Evolutionary conservation across 1,139 yeast species (phyloP), one percentile per base, ranked within the genome.

Genomic region (Taiozyma onychis): DNA sequence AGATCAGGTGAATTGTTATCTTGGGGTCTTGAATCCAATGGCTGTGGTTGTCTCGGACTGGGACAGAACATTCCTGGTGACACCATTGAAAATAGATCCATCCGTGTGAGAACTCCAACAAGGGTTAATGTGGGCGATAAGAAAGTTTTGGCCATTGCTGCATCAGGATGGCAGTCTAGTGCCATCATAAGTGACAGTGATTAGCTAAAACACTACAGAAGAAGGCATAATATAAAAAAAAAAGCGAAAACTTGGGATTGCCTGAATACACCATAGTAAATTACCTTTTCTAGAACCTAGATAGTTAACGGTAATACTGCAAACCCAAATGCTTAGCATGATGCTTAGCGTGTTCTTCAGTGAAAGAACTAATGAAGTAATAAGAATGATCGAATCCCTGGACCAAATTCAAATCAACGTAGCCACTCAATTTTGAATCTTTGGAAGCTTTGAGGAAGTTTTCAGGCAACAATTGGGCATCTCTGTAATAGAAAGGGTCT

Each of bases 331-430:
- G 78, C 69, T 83, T 85, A 11, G 96, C 96, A 63, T 93, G 98
- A 66, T 84, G 93, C 56, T 78, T 80, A 44, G 96, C 90, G 65
- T 93, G 98, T 45, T 84, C 89, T 53, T 80, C 86, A 26, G 86
- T 88, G 67, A 90, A 91, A 0, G 89, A 70, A 51, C 95, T 78
- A 54, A 93, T 78, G 67, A 90, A 93, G 68, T 79, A 93, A 71
- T 91, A 93, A 48, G 91, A 85, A 65, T 93, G 99, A 64, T 93
- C 97, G 64, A 84, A 91, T 3, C 93, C 97, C 4, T 87, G 91
- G 30, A 80, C 96, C 45, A 81, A 66, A 39, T 81, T 72, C 52
- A 88, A 68, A 44, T 78, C 73, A 53, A 91, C 75, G 49, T 80
- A 75, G 3, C 83, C 87, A 51, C 79, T 80, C 70, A 84, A 84